Base-by-base conservation (phyloP, 2,329 filamentous ascomycete species). In the Fusarium ramigenum region DNA sequence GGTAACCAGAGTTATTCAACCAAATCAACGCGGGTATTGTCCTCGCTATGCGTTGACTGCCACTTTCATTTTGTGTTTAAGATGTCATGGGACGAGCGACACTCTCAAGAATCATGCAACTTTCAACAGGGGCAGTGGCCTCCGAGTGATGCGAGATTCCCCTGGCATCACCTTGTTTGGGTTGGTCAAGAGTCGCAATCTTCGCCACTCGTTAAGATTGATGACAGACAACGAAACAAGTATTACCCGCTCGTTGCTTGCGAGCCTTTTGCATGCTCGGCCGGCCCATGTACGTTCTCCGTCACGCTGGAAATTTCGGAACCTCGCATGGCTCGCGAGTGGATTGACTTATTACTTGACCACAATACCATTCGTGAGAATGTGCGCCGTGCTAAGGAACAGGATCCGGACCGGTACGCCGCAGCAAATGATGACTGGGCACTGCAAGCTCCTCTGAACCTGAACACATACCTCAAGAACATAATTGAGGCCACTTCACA, bases 391-490 rank as follows among this genome's bases (percentile, higher is more conserved):
- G 84, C 86, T 3, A 81, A 82, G 36, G 78, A 80, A 36, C 75
- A 84, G 12, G 87, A 90, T 37, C 86, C 87, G 0, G 81, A 80
- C 1, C 82, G 89, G 12, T 90, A 87, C 70, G 78, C 81, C 8
- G 82, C 84, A 25, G 81, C 85, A 2, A 79, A 82, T 5, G 80
- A 84, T 19, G 79, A 82, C 14, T 86, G 84, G 79, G 79, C 78
- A 6, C 77, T 79, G 5, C 81, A 83, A n/a, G 82, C 85, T 1
- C 81, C 86, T 7, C 59, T 76, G 11, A 87, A 87, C 16, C 78
- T 90, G 7, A 84, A 85, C 63, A 85, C 84, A 11, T 90, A 90
- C 56, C 78, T 89, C 7, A 84, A 83, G 37, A 87, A 90, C 65
- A 80, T 87, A 10, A 80, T 87, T 7, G 82, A 84, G 30, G 78